Conservation (phyloP, 2,329 filamentous ascomycete species). For the Xylaria sp. region DNA sequence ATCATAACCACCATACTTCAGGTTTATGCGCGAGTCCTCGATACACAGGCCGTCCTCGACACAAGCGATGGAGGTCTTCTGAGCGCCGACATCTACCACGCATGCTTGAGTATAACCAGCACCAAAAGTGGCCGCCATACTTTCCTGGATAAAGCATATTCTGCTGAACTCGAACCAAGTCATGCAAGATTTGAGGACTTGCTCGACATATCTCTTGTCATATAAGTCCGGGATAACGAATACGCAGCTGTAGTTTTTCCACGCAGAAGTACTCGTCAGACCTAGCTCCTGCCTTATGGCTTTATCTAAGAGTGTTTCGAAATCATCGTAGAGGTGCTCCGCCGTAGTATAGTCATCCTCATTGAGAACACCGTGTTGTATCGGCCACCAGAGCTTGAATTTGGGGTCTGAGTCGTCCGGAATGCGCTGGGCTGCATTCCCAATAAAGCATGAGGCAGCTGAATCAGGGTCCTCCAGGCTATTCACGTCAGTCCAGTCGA, state of each 20-base stretch:
- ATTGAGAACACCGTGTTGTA: constrained; percentile 85
- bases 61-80: constrained; percentile 96
- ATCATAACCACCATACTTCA: constrained; percentile 92
- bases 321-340: constrained; percentile 82
- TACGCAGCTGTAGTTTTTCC: constrained; percentile 93
- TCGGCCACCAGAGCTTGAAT: constrained; percentile 92
- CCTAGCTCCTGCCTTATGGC: constrained; percentile 86
- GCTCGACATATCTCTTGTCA: constrained; percentile 89
- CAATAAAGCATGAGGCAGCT: constrained; percentile 71
- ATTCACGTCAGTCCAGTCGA: constrained; percentile 91
- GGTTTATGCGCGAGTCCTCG: constrained; percentile 91
- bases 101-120: constrained; percentile 93
- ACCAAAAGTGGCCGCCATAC: constrained; percentile 90
- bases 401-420: constrained; percentile 87
- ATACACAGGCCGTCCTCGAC: constrained; percentile 95
- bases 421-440: constrained; percentile 81
- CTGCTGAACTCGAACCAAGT: constrained; percentile 87
- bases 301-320: constrained; percentile 84
- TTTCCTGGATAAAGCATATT: constrained; percentile 95
- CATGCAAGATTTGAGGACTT: constrained; percentile 83
- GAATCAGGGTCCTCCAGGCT: constrained; percentile 68
- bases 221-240: constrained; percentile 97
- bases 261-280: constrained; percentile 76
- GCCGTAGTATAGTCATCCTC: constrained; percentile 85
- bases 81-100: constrained; percentile 93